Percentiles rank a stretch among this genome's conserved stretches.
Evolutionary conservation across 345 rosid species (phyloP).

Genomic region (Salix brachista): DNA sequence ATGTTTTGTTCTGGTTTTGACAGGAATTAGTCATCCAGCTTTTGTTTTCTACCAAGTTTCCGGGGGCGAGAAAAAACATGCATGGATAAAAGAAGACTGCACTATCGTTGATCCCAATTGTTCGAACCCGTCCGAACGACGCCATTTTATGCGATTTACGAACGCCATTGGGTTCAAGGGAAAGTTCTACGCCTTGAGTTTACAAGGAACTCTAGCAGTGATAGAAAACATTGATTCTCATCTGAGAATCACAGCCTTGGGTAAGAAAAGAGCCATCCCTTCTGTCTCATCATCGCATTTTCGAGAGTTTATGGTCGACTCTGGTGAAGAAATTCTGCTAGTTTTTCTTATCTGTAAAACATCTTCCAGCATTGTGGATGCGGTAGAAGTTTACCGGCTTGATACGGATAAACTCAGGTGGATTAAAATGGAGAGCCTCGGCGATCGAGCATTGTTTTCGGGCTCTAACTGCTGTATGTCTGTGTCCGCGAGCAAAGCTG

Average conservation of each 20-base stretch:
- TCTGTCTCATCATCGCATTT: slow-evolving; percentile 7
- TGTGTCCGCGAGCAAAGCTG: slow-evolving; percentile 15
- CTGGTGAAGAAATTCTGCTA: slow-evolving; percentile 19
- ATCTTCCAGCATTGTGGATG: slow-evolving; percentile 16
- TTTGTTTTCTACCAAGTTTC: slow-evolving; percentile 4
- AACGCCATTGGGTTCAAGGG: slow-evolving; percentile 28
- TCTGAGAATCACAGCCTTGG: slow-evolving; percentile 5
- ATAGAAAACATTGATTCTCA: slow-evolving; percentile 11
- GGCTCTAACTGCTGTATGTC: slow-evolving; percentile 27
- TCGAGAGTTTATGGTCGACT: slow-evolving; percentile 27
- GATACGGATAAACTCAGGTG: slow-evolving; percentile 6
- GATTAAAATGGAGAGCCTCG: slow-evolving; percentile 16
- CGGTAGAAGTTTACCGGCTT: slow-evolving; percentile 22
- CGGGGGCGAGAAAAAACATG: not conserved
- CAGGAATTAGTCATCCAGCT: slow-evolving; percentile 23
- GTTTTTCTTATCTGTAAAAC: slow-evolving; percentile 23
- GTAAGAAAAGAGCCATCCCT: slow-evolving; percentile 21
- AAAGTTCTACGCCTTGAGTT: slow-evolving; percentile 33
- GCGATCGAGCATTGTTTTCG: slow-evolving; percentile 18
- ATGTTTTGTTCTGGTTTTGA: slow-evolving; percentile 18
- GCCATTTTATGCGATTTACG: slow-evolving; percentile 13
- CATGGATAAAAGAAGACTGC: slow-evolving; percentile 26
- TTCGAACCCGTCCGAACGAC: not conserved
- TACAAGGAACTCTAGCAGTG: slow-evolving; percentile 23
- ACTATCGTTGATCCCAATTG: slow-evolving; percentile 17